A percentile compares a stretch with the other conserved stretches of the same genome.
Evolutionary conservation across 164 flowering plant species (phyloP).

Genomic region (Platanus orientalis): DNA sequence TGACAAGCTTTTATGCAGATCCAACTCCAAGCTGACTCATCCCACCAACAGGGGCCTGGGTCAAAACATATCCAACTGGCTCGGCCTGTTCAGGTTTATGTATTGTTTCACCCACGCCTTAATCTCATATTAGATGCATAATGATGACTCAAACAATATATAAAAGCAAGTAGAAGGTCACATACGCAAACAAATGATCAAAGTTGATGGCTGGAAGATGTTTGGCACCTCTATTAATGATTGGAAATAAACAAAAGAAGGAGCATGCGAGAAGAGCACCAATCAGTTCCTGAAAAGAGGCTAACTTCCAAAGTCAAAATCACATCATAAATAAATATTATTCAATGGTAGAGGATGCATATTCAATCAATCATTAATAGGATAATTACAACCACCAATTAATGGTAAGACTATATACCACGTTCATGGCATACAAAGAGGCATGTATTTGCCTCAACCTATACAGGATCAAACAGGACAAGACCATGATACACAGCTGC

Average conservation of each 20-base stretch:
- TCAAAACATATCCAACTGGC: no score
- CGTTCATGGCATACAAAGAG: no score
- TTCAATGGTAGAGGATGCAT: not conserved
- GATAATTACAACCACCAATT: not conserved
- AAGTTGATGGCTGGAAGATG: slow-evolving; percentile 83
- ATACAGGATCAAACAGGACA: no score
- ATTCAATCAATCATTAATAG: not conserved
- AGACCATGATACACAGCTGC: no score
- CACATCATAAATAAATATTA: not conserved
- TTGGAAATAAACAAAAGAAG: slow-evolving; percentile 86
- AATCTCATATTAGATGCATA: not conserved
- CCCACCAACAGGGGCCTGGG: no score
- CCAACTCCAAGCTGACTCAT: no score
- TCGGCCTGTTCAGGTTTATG: no score
- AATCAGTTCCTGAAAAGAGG: slow-evolving; percentile 67
- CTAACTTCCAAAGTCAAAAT: not conserved
- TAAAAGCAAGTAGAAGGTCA: slow-evolving; percentile 21
- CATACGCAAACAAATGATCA: slow-evolving; percentile 85
- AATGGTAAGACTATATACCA: no score
- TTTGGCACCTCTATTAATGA: slow-evolving; percentile 43
- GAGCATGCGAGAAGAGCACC: slow-evolving; percentile 84
- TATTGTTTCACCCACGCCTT: no score
- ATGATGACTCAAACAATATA: slow-evolving; percentile 1
- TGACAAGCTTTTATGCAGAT: no score
- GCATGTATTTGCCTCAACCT: no score